These are phyloP conservation scores for Blastobotrys indianensis DNA, from an alignment of 1,139 yeast species.

Conservation along the genomic window DNA sequence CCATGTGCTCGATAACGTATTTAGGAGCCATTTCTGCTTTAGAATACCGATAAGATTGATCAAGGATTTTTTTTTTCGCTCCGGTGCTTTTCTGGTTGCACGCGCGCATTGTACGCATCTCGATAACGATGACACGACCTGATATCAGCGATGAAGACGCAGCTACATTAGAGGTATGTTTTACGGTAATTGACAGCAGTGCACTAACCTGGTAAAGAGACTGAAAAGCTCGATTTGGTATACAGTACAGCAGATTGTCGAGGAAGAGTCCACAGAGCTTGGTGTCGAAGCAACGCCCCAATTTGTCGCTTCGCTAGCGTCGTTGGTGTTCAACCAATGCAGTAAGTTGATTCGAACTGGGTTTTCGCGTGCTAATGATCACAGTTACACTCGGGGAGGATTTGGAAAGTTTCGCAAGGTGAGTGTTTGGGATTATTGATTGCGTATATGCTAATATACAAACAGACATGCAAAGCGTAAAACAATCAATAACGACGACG, in stretches of 20 bases:
- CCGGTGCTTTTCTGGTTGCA: background rate
- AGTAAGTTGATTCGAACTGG: conserved; percentile 16
- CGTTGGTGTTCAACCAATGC: conserved; percentile 30
- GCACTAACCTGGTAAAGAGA: background rate
- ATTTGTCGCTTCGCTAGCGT: conserved; percentile 29
- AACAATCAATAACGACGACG: conserved; percentile 26
- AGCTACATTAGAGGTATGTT: conserved; percentile 8
- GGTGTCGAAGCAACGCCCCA: conserved; percentile 28
- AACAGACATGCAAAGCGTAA: conserved; percentile 30
- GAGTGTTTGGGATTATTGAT: conserved; percentile 8
- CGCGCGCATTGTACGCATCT: background rate
- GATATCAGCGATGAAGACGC: conserved; percentile 4
- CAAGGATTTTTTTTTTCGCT: background rate
- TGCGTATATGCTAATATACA: background rate
- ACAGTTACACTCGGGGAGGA: conserved; percentile 25
- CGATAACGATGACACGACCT: conserved; percentile 1
- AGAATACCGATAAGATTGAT: background rate
- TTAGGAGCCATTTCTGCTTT: conserved; percentile 33
- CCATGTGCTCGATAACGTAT: conserved; percentile 96
- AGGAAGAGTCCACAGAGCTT: conserved; percentile 26
- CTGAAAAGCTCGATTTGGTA: conserved; percentile 23
- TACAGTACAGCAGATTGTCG: conserved; percentile 29
- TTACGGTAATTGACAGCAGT: background rate
- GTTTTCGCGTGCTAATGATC: background rate
- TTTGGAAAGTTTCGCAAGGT: conserved; percentile 28